Conservation (phyloP, 352 stramenopile species). For the Phytopythium cucurbitacearum region DNA sequence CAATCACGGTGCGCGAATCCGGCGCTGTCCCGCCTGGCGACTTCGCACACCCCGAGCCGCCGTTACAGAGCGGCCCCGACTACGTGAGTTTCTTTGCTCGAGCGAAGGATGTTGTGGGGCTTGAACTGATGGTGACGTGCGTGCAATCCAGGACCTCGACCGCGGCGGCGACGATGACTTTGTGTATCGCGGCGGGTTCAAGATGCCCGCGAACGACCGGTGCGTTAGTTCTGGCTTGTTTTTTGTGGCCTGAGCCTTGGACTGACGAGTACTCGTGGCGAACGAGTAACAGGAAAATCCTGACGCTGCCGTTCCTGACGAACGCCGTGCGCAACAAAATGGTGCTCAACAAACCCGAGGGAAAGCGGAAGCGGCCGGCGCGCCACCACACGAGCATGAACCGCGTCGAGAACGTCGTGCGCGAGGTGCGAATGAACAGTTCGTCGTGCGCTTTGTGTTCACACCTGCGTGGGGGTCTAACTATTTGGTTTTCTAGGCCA, state of each 20-base stretch:
- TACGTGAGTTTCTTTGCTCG: slow-evolving; percentile 9
- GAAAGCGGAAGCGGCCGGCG: slow-evolving; percentile 47
- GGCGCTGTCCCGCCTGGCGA: slow-evolving; percentile 42
- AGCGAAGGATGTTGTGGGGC: not conserved
- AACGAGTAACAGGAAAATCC: slow-evolving; percentile 35
- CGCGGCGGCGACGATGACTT: slow-evolving; percentile 60
- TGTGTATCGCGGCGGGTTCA: slow-evolving; percentile 78
- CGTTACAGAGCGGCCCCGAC: slow-evolving; percentile 14
- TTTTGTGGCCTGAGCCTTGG: not conserved
- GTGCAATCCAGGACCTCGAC: slow-evolving; percentile 43
- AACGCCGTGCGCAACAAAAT: slow-evolving; percentile 62
- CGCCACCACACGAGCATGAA: slow-evolving; percentile 28
- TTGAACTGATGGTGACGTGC: slow-evolving; percentile 8
- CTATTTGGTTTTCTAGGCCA: slow-evolving; percentile 22
- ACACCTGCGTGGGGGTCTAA: not conserved
- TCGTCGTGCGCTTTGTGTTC: slow-evolving; percentile 8
- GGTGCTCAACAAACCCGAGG: slow-evolving; percentile 65
- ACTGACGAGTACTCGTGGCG: not conserved
- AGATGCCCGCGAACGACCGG: slow-evolving; percentile 77
- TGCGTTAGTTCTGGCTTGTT: slow-evolving; percentile 13
- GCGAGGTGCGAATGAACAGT: slow-evolving; percentile 37
- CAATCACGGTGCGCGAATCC: slow-evolving; percentile 41
- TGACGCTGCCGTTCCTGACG: slow-evolving; percentile 71
- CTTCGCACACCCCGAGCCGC: slow-evolving; percentile 15
- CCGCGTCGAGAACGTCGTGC: slow-evolving; percentile 63